Evolutionary conservation across 805 yeast species (phyloP), one percentile per base, ranked within the genome.

Genomic region (Wickerhamiella sergipiensis): DNA sequence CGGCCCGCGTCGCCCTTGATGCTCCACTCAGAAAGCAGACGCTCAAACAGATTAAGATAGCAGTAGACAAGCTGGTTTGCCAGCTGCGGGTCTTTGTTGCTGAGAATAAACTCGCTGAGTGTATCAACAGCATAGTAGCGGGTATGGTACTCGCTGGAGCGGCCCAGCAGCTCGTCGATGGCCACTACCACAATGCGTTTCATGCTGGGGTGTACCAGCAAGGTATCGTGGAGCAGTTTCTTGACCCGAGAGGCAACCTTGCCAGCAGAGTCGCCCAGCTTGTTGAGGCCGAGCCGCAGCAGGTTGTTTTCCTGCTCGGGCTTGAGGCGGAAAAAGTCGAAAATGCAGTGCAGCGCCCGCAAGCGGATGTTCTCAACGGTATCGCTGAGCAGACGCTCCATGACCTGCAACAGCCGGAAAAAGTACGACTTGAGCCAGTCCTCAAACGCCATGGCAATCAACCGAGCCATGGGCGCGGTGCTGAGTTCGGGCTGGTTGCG

Each of bases 281-380:
- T 92, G 66, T 92, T 92, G 45, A 88, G 92, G 49, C 95, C 95
- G 50, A 92, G 73, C 59, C 88, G 77, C 60, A 92, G 73, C 57
- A 92, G 71, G 65, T 92, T 92, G 49, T 82, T 94, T 67, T 92
- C 98, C 71, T 92, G 98, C 70, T 92, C 98, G 3, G 98, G 97
- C 66, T 89, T 90, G 6, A 83, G 73, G 56, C 80, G 80, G 53
- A 92, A 70, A 44, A 92, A 71, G 52, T 85, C 95, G 58, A 88
- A 85, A 31, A 89, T 76, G 62, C 85, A 88, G 42, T 78, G 71
- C 33, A 88, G 77, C 26, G 83, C 79, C 55, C 79, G 85, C 72
- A 82, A 75, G 65, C 95, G 80, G 44, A 90, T 95, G 62, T 85
- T 90, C 53, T 81, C 78, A 58, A 92, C 88, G 13, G 96, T 84